Conservation (phyloP, 2,329 filamentous ascomycete genomes). For the Talaromyces pinophilus region DNA sequence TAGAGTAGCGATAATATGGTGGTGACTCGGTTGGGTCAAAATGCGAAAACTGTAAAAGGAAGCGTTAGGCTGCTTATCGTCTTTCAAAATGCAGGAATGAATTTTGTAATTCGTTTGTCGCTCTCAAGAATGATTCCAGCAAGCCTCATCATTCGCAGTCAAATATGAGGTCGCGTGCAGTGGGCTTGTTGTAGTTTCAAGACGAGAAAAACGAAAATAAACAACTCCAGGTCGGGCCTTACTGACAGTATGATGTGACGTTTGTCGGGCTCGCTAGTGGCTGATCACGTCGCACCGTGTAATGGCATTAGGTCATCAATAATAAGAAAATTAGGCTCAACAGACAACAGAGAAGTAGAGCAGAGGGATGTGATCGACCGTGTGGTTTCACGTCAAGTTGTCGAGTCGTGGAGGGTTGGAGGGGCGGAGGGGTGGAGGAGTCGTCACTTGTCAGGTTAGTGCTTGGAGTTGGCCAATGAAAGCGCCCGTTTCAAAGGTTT, state of each 20-base stretch:
- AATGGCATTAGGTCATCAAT: constrained; percentile 32
- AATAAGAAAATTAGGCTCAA: constrained; percentile 26
- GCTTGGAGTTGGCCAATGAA: background rate
- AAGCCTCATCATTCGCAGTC: background rate
- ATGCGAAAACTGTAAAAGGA: constrained; percentile 23
- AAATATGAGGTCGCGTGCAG: constrained; percentile 12
- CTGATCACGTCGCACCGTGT: constrained; percentile 11
- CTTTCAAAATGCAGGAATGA: background rate
- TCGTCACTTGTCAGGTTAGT: constrained; percentile 20
- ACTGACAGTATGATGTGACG: constrained; percentile 20
- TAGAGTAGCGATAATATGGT: constrained; percentile 17
- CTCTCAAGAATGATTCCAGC: background rate
- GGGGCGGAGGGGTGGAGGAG: constrained; percentile 22
- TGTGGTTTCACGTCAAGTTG: constrained; percentile 4
- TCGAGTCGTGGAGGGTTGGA: constrained; percentile 22
- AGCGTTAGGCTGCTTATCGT: constrained; percentile 18
- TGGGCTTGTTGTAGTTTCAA: constrained; percentile 28
- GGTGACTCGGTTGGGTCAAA: constrained; percentile 24
- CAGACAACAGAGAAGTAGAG: background rate
- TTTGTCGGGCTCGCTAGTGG: constrained; percentile 16
- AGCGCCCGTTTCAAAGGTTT: background rate
- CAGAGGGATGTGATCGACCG: background rate
- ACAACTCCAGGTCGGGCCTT: constrained; percentile 7
- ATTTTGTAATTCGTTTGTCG: background rate
- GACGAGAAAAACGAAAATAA: constrained; percentile 18